Conservation (phyloP, 1,284 basidiomycete genomes). For the Boletus nobilissimus region DNA sequence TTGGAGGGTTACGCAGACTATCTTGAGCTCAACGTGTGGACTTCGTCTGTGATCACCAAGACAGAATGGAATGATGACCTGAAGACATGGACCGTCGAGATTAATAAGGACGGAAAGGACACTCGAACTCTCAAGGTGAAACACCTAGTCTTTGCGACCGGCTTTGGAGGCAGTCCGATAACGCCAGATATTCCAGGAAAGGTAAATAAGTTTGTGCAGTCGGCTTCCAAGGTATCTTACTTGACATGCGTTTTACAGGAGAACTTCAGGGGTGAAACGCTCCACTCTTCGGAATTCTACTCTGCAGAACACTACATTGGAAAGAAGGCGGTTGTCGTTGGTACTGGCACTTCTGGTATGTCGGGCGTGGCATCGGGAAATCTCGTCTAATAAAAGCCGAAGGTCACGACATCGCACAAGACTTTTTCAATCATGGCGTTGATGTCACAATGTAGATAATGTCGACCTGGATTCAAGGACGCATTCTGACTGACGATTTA, state of each 20-base stretch:
- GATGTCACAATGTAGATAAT: slow-evolving; percentile 45
- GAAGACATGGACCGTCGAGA: slow-evolving; percentile 51
- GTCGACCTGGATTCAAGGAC: background rate
- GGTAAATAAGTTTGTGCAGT: slow-evolving; percentile 19
- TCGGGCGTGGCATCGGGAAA: background rate
- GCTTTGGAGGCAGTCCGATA: slow-evolving; percentile 50
- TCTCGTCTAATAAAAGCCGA: slow-evolving; percentile 9
- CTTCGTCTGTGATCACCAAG: slow-evolving; percentile 53
- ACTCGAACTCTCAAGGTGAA: slow-evolving; percentile 47
- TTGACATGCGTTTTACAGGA: slow-evolving; percentile 24
- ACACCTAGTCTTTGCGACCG: slow-evolving; percentile 54
- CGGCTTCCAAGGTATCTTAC: background rate
- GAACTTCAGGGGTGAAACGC: slow-evolving; percentile 37
- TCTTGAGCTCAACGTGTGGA: slow-evolving; percentile 70
- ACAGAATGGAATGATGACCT: slow-evolving; percentile 49
- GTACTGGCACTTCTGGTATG: slow-evolving; percentile 54
- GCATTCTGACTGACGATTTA: slow-evolving; percentile 12
- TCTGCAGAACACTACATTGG: slow-evolving; percentile 51
- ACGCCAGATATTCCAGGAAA: slow-evolving; percentile 46
- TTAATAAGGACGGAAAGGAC: slow-evolving; percentile 42
- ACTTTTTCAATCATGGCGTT: slow-evolving; percentile 35
- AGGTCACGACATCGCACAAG: slow-evolving; percentile 44
- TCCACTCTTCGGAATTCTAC: slow-evolving; percentile 54
- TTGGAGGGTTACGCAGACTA: slow-evolving; percentile 65
- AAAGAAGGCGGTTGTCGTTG: slow-evolving; percentile 57